Evolutionary conservation across 352 stramenopile genomes (phyloP), one percentile per base, ranked within the genome.

Genomic region (Nothophytophthora sp.): DNA sequence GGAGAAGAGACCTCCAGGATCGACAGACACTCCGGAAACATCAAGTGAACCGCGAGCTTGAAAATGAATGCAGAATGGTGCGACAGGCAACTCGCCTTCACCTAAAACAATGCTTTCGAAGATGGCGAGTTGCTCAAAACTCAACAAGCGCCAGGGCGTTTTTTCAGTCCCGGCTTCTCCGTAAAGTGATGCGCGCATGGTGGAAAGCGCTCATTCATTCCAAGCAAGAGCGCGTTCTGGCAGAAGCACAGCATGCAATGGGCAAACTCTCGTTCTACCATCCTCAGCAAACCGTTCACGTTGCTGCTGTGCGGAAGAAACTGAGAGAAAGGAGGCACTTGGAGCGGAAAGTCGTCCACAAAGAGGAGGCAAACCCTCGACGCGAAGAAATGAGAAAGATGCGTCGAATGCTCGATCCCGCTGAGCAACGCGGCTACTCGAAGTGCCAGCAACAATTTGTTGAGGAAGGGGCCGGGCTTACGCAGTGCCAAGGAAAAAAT

Each of bases 161-260:
- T 37, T 74, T 50, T 50, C 23, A 22, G 18, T 29, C 12, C 15
- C 22, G n/a, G 30, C 16, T 80, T 16, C 33, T 56, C 24, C 51
- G 41, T 9, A 72, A 60, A n/a, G 16, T 48, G 5, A 15, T 80
- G 0, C 2, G 51, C 3, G 45, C 19, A 16, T 85, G 73, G 73
- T 82, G 76, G 76, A 73, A 64, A 12, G 35, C 60, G 27, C 66
- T 66, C 1, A 60, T 83, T 9, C 64, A 85, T 35, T 33, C 33
- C 1, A 88, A 85, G 44, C 76, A 88, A 55, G 76, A 85, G 33
- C 52, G 58, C 20, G 43, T 88, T 4, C 43, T 85, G n/a, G 4
- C 55, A 7, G 60, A 74, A 15, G 69, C 73, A 15, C 64, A 76
- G 23, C 48, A 68, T 33, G 35, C 54, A 9, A 63, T 76, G 16